Evolutionary conservation across 768 basidiomycete species (phyloP), one percentile per base, ranked within the genome.

Genomic region (Suillus weaverae): DNA sequence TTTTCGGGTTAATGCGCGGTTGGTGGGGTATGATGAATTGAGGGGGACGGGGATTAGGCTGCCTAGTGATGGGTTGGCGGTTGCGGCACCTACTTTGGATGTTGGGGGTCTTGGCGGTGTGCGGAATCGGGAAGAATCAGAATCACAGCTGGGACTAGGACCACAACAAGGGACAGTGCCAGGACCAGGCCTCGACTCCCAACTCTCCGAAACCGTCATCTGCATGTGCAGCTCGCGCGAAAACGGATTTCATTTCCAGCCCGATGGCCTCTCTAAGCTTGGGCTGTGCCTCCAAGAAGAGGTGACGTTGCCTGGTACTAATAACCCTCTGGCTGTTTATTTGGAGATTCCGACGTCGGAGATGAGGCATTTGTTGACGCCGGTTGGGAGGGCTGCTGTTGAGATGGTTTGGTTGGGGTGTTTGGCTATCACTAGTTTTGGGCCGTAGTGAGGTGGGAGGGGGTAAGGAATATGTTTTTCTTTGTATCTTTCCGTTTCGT

Each of bases 251-350:
- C 87, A 92, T 74, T 93, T 96, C 66, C 74, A 88, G n/a, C 85
- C 89, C 0, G 89, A 96, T 57, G 94, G 92, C 0, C 81, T 95
- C 62, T 83, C 86, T 68, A 85, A 87, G 73, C 81, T 96, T 63
- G 92, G 92, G 0, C 77, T 95, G 66, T 88, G 89, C 69, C 70
- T 67, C 22, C 57, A 53, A 32, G 76, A 77, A 72, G 71, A 73
- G 7, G 16, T 62, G 1, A 36, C 70, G 14, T 22, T 36, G 9
- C 66, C 69, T 5, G 60, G 65, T 1, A 55, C 61, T 20, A 13
- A 20, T 35, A 35, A 54, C 11, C 63, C 67, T 1, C 60, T 5
- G 1, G 20, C 53, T 35, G 48, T 61, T 62, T 36, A 69, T 55
- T 18, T 57, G 59, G 83, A 83, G 55, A 78, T 61, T 78, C 79